These are phyloP conservation scores for Cladophialophora immunda DNA, from an alignment of 2,329 filamentous ascomycete species.

Conservation along the genomic window DNA sequence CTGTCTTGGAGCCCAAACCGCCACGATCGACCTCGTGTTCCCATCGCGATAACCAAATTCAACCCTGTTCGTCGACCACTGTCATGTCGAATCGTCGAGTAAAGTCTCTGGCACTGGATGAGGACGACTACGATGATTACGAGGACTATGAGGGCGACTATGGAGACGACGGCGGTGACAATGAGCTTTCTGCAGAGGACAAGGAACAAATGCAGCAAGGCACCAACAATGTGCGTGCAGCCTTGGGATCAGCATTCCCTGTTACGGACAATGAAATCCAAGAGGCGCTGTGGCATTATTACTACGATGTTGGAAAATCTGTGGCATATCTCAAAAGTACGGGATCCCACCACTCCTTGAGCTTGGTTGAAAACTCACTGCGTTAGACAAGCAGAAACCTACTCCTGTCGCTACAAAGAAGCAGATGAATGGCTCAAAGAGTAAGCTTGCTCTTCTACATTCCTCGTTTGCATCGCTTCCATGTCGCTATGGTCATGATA, in stretches of 20 bases:
- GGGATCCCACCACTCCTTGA: conserved; percentile 21
- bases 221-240: conserved; percentile 71
- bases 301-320: conserved; percentile 88
- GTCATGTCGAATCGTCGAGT: conserved; percentile 57
- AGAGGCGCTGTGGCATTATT: conserved; percentile 94
- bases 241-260: conserved; percentile 70
- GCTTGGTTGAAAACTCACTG: conserved; percentile 8
- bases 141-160: conserved; percentile 44
- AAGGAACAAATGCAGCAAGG: conserved; percentile 69
- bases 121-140: conserved; percentile 53
- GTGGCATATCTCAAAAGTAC: conserved; percentile 79
- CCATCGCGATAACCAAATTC: background rate
- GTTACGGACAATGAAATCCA: conserved; percentile 78
- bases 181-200: conserved; percentile 52
- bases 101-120: conserved; percentile 54
- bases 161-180: conserved; percentile 30
- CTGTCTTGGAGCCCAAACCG: background rate
- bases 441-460: conserved; percentile 29
- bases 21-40: background rate
- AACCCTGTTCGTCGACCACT: background rate
- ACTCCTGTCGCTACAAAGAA: conserved; percentile 24
- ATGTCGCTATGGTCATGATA: conserved; percentile 36
- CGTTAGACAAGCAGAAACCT: conserved; percentile 37
- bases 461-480: conserved; percentile 23
- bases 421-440: conserved; percentile 23